These are phyloP conservation scores for Vaccinium myrtillus DNA, from an alignment of 148 eudicot genomes.

Conservation along the genomic window DNA sequence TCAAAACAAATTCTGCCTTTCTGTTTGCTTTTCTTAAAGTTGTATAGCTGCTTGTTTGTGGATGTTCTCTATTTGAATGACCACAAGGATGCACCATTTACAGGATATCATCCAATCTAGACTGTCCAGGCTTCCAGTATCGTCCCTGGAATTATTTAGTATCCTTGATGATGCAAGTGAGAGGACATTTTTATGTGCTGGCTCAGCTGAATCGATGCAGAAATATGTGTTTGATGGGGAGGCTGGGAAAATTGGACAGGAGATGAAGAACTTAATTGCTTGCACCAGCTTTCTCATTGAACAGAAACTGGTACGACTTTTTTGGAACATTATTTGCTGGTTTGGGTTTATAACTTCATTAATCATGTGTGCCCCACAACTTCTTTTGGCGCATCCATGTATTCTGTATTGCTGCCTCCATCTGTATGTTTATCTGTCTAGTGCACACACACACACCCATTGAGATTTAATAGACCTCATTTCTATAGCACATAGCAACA, in stretches of 20 bases:
- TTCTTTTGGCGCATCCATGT: neutral
- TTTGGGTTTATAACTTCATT: neutral
- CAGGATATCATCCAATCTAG: slow-evolving; percentile 84
- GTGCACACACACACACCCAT: neutral
- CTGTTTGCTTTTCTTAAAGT: neutral
- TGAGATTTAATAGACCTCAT: neutral
- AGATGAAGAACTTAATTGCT: slow-evolving; percentile 81
- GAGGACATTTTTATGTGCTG: slow-evolving; percentile 90
- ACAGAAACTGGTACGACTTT: slow-evolving; percentile 73
- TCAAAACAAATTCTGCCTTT: neutral
- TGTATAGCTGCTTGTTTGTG: neutral
- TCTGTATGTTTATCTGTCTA: neutral
- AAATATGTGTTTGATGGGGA: slow-evolving; percentile 86
- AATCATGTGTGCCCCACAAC: neutral
- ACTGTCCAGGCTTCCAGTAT: slow-evolving; percentile 61
- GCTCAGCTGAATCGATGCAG: slow-evolving; percentile 74
- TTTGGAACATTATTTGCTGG: neutral
- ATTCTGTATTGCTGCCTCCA: neutral
- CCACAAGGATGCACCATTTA: slow-evolving; percentile 17
- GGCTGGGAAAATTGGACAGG: slow-evolving; percentile 73
- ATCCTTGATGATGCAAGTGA: slow-evolving; percentile 95
- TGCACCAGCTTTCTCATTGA: slow-evolving; percentile 87
- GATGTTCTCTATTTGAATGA: neutral
- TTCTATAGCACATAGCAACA: neutral
- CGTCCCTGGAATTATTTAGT: slow-evolving; percentile 66